Evolutionary conservation across 352 stramenopile genomes (phyloP).

Genomic region (Thalassiosira hispida): DNA sequence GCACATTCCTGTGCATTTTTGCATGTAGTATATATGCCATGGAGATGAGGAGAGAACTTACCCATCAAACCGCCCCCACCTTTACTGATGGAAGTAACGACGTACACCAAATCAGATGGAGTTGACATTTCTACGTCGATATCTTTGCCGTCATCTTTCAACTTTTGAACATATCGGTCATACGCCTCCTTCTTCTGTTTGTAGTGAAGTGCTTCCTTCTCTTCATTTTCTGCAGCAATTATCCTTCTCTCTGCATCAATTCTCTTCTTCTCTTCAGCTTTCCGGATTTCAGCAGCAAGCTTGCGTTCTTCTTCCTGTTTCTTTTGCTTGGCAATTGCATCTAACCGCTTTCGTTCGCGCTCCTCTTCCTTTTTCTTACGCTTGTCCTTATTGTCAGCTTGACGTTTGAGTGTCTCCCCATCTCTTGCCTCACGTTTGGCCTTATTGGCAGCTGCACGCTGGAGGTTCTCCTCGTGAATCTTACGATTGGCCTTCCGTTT

Average conservation of each 20-base stretch:
- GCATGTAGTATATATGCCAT: constrained; percentile 24
- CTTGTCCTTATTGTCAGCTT: background rate
- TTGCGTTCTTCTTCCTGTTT: background rate
- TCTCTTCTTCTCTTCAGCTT: background rate
- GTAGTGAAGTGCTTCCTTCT: background rate
- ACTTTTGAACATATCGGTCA: background rate
- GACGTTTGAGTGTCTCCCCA: background rate
- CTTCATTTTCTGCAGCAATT: background rate
- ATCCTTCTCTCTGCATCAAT: background rate
- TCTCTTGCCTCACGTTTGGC: background rate
- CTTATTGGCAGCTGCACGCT: background rate
- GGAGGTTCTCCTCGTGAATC: background rate
- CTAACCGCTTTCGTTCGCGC: background rate
- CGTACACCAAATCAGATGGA: constrained; percentile 11
- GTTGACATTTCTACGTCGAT: constrained; percentile 19
- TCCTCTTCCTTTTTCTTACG: no score
- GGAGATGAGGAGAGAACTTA: constrained; percentile 5
- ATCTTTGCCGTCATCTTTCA: background rate
- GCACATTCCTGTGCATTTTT: constrained; percentile 16
- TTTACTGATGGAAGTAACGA: constrained; percentile 16
- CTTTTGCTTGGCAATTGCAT: background rate
- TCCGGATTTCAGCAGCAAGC: no score
- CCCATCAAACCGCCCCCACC: background rate
- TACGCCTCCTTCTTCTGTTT: background rate
- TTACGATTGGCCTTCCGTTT: background rate